Evolutionary conservation across 192 early-diverging fungal species (phyloP).

Genomic region (Anaeromyces robustus): DNA sequence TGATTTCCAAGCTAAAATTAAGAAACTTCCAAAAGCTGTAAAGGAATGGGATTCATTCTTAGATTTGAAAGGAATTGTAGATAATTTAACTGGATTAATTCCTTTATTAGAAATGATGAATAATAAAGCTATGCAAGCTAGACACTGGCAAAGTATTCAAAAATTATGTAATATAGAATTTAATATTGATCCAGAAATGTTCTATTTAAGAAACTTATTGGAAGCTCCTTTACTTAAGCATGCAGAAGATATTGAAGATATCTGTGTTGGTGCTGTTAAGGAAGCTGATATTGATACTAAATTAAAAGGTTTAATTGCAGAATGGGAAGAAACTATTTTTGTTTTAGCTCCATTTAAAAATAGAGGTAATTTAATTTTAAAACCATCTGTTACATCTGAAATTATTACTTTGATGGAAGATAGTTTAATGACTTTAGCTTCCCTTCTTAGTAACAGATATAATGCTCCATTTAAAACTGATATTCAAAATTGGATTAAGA

Average conservation of each 20-base stretch:
- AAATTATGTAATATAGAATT: slow-evolving; percentile 30
- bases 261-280: slow-evolving; percentile 43
- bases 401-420: slow-evolving; percentile 52
- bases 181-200: slow-evolving; percentile 44
- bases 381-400: slow-evolving; percentile 37
- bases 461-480: slow-evolving; percentile 45
- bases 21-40: slow-evolving; percentile 48
- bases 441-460: slow-evolving; percentile 42
- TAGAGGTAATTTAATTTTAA: slow-evolving; percentile 39
- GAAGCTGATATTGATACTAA: slow-evolving; percentile 51
- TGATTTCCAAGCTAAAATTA: slow-evolving; percentile 49
- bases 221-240: slow-evolving; percentile 36
- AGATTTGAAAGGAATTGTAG: slow-evolving; percentile 42
- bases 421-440: slow-evolving; percentile 40
- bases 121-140: slow-evolving; percentile 41
- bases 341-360: slow-evolving; percentile 38
- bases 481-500: slow-evolving; percentile 49
- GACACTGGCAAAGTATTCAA: slow-evolving; percentile 42
- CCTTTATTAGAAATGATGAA: slow-evolving; percentile 44
- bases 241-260: slow-evolving; percentile 47
- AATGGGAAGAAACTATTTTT: slow-evolving; percentile 46
- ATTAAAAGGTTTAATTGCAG: slow-evolving; percentile 30
- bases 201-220: slow-evolving; percentile 38
- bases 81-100: slow-evolving; percentile 35
- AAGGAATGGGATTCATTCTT: slow-evolving; percentile 51